Conservation (phyloP, 148 eudicot genomes). For the Chenopodium berlandieri region DNA sequence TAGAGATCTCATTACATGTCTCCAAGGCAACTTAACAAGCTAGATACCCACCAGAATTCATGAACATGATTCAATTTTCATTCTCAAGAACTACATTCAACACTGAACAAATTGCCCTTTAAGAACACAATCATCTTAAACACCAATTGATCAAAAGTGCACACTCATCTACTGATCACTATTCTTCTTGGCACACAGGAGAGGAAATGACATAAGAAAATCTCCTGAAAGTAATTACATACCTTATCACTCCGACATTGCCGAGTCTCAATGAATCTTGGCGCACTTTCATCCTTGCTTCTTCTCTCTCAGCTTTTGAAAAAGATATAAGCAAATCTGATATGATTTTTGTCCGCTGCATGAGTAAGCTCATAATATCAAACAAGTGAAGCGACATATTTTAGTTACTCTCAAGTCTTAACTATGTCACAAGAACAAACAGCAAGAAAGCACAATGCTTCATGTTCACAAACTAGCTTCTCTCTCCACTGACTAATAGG, state of each 20-base stretch:
- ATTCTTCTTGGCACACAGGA: not conserved
- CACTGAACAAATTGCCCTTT: not conserved
- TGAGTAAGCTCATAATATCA: slow-evolving; percentile 18
- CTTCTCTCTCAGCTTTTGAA: slow-evolving; percentile 98
- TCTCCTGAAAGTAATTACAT: not conserved
- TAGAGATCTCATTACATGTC: not conserved
- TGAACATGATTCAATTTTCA: not conserved
- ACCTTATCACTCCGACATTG: slow-evolving; percentile 94
- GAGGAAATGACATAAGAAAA: not conserved
- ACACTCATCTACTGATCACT: not conserved
- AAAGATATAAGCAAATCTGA: slow-evolving; percentile 93
- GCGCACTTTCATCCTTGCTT: slow-evolving; percentile 92
- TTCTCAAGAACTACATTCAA: not conserved
- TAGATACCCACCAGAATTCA: not conserved
- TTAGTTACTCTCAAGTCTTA: not conserved
- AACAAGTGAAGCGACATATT: not conserved
- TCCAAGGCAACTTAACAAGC: not conserved
- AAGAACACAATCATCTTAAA: not conserved
- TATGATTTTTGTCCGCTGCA: slow-evolving; percentile 86
- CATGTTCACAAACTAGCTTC: too few relatives aligned
- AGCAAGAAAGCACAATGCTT: not conserved
- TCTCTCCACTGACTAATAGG: too few relatives aligned
- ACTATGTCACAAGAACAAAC: slow-evolving; percentile 6
- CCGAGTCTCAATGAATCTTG: slow-evolving; percentile 96
- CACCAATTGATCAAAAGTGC: not conserved